Base-by-base conservation (phyloP, 2,329 filamentous ascomycete genomes). In the Monilinia fructigena region DNA sequence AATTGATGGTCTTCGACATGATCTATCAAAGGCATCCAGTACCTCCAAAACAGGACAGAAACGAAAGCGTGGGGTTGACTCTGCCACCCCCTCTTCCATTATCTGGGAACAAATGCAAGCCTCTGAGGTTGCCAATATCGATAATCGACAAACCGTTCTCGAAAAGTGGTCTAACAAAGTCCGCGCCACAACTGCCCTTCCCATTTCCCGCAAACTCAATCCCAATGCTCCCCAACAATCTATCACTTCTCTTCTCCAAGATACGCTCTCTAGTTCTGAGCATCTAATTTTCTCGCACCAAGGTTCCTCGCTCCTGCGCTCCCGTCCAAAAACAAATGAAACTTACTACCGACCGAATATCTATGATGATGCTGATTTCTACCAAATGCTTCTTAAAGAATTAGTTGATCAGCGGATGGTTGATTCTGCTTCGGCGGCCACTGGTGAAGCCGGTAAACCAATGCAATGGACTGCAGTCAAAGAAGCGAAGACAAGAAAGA, bases 311-410 rank as follows among this genome's bases (percentile, higher is more conserved):
- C 26, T 93, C 90, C 1, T 93, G 91, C 73, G 91, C 91, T 0
- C 91, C 91, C 0, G 79, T 86, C 0, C 91, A 94, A 72, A 83
- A 84, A 0, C 82, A 82, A 40, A 80, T 79, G 70, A 85, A 85
- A 74, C 74, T 87, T 31, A 78, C 80, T 12, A 83, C 89, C 71
- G 87, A 88, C 73, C 78, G 1, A 79, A 82, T 26, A 87, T 97
- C 72, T 99, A 95, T 80, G 94, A 98, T 76, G 95, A 99, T 73
- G 92, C 91, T 14, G 89, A 96, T 76, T 97, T 98, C 78, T 99
- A 99, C 79, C 92, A 96, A 76, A 81, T 95, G 18, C 85, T 99
- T 2, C 86, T 99, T 38, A 96, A 97, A 77, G 92, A 97, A 75
- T 87, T 99, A 1, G 90, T 99, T 12, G 92, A 97, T 75, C 92